Base-by-base conservation (phyloP, 352 stramenopile species). In the Pythium volutum region DNA sequence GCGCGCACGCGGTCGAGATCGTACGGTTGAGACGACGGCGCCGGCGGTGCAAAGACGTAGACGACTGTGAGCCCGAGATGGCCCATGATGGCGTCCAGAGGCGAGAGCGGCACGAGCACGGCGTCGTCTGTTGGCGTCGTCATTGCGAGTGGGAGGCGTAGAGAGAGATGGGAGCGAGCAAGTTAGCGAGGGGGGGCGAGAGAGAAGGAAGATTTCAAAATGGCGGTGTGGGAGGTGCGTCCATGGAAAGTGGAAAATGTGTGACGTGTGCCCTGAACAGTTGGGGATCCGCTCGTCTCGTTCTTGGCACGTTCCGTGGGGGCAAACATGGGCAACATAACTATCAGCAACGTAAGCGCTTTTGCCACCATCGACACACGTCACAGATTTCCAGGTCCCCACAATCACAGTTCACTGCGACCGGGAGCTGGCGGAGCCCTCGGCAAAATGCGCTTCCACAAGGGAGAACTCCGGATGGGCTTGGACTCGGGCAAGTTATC, bases 61-160 rank as follows among this genome's bases (percentile, higher is more conserved):
- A 89, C 53, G 12, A 86, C 70, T 38, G 69, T 71, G 55, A 89
- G 66, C 23, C 64, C 63, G 45, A 84, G 75, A 26, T 41, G 57
- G 29, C 57, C 62, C 74, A 88, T 85, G 53, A 76, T 61, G 2
- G 70, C 67, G 49, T 89, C 77, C 61, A 87, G 74, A 43, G 70
- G 72, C 11, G 80, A 82, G 31, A 88, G 56, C 46, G 54, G 41
- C 26, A 57, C 29, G 46, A 62, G 46, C 46, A 63, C 53, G 25
- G 33, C 53, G 36, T 34, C 38, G 11, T 9, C 15, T 1, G 31
- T 10, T 15, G 54, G 34, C 33, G 42, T 39, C 25, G 38, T 50
- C 18, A 31, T 23, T 7, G 34, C 14, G 41, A 5, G 15, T 31
- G 7, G 47, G 16, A 23, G 45, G 5, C 45, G 27, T 51, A 10